Base-by-base conservation (phyloP, 441 rosid genomes). In the Kokia cookei region DNA sequence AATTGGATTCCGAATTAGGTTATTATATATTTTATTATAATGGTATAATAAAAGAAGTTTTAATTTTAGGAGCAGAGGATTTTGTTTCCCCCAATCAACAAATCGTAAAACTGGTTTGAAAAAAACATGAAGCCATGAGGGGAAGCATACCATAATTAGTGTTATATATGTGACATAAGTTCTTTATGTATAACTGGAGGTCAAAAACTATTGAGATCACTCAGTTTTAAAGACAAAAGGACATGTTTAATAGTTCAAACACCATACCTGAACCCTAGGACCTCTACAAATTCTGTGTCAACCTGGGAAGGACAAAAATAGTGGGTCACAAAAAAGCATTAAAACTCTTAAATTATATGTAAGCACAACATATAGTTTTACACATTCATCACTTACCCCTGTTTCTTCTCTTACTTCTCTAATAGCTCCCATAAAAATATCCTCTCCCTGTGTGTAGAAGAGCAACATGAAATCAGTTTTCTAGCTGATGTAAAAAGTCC, bases 381-480 rank as follows among this genome's bases (percentile, higher is more conserved):
- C 35, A 55, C 55, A 58, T 26, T 58, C 63, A 63, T 53, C 68
- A 78, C 97, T 80, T 80, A 92, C 97, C 58, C 95, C 92, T 53
- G 98, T 94, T 82, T 94, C 97, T 86, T 94, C 97, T 83, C 90
- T 87, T 26, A 82, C 95, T 89, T 94, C 98, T 87, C 98, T 84
- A 37, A 72, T 65, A 45, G 95, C 93, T 72, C 93, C 97, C 15
- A 61, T 70, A 48, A 82, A 87, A 75, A 92, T 82, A 68, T 91
- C 97, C 81, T 94, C 97, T 2, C 95, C 96, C 94, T 94, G 78
- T 10, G 77, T 24, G 62, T 73, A 35, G 54, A 75, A 60, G 37
- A 69, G 57, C 37, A 55, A 68, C 60, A 71, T 37, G 47, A 43
- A 14, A 74, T 29, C 48, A 32, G 43, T 27, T 26, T 8, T 17